Evolutionary conservation across 768 basidiomycete genomes (phyloP).

Genomic region (Collybiopsis luxurians): DNA sequence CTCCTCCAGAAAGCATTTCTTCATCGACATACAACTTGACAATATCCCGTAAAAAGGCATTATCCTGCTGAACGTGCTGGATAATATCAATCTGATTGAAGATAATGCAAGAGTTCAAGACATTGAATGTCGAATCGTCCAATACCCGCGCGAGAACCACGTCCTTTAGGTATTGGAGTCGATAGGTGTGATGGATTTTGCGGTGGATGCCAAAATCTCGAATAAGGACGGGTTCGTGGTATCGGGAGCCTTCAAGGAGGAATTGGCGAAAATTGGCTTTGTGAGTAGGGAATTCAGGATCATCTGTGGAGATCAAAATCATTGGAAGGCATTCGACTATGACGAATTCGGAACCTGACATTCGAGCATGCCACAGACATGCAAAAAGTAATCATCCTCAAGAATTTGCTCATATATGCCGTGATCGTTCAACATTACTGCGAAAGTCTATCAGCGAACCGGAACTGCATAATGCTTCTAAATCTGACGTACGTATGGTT

Average conservation of each 20-base stretch:
- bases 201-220: conserved; percentile 69
- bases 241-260: conserved; percentile 76
- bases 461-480: too few species aligned
- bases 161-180: conserved; percentile 96
- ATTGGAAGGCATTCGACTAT: conserved; percentile 8
- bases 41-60: conserved; percentile 71
- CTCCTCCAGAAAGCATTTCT: conserved; percentile 50
- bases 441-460: too few species aligned
- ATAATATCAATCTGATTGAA: conserved; percentile 99
- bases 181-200: conserved; percentile 97
- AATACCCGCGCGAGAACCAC: conserved; percentile 93
- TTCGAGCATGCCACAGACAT: conserved; percentile 95
- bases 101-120: conserved; percentile 95
- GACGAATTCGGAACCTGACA: conserved; percentile 46
- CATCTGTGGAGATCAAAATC: conserved; percentile 56
- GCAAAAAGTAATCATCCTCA: conserved; percentile 88
- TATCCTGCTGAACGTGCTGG: conserved; percentile 79
- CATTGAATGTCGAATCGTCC: conserved; percentile 96
- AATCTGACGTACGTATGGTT: conserved; percentile 73
- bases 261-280: conserved; percentile 98
- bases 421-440: conserved; percentile 95
- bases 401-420: conserved; percentile 92
- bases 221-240: conserved; percentile 87
- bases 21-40: conserved; percentile 76
- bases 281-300: conserved; percentile 94